A percentile compares a stretch with the other conserved stretches of the same genome.
phyloP scores from a whole-genome alignment of 192 early-diverging fungal genomes.

The Linnemannia schmuckeri region DNA sequence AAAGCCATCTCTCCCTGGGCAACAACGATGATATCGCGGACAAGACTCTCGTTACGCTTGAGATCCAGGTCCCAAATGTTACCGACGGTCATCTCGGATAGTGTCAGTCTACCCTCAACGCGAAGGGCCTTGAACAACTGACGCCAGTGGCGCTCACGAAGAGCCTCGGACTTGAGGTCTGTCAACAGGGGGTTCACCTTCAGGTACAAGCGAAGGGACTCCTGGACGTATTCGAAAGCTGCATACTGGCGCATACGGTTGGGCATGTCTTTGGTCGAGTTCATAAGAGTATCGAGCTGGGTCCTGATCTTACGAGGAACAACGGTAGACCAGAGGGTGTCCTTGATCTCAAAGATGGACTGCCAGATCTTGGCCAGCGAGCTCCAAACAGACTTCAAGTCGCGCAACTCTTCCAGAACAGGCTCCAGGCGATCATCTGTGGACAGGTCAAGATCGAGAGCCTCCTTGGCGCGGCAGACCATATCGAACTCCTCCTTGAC shows the following conservation, averaged over 20 bases:
- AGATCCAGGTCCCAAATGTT: conserved; percentile 96
- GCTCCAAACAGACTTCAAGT: conserved; percentile 95
- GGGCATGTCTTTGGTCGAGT: conserved; percentile 92
- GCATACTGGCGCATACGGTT: conserved; percentile 97
- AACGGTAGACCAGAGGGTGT: conserved; percentile 88
- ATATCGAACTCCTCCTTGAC: conserved; percentile 89
- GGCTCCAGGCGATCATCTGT: conserved; percentile 81
- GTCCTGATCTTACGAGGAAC: conserved; percentile 92
- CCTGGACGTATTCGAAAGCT: conserved; percentile 95
- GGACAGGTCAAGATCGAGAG: conserved; percentile 85
- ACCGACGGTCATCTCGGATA: conserved; percentile 93
- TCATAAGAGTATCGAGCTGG: conserved; percentile 85
- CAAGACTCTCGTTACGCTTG: conserved; percentile 83
- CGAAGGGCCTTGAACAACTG: conserved; percentile 89
- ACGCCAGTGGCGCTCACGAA: conserved; percentile 98
- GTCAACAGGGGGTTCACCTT: conserved; percentile 85
- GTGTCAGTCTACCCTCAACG: conserved; percentile 73
- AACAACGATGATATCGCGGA: conserved; percentile 90
- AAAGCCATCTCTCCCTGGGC: conserved; percentile 99
- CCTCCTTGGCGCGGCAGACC: conserved; percentile 93
- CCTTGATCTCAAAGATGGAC: conserved; percentile 85
- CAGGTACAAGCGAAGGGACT: conserved; percentile 81
- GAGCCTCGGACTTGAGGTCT: conserved; percentile 96
- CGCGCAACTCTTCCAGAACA: conserved; percentile 91
- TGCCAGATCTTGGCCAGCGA: conserved; percentile 87